Base-by-base conservation (phyloP, 345 rosid species). In the Corymbia maculata region DNA sequence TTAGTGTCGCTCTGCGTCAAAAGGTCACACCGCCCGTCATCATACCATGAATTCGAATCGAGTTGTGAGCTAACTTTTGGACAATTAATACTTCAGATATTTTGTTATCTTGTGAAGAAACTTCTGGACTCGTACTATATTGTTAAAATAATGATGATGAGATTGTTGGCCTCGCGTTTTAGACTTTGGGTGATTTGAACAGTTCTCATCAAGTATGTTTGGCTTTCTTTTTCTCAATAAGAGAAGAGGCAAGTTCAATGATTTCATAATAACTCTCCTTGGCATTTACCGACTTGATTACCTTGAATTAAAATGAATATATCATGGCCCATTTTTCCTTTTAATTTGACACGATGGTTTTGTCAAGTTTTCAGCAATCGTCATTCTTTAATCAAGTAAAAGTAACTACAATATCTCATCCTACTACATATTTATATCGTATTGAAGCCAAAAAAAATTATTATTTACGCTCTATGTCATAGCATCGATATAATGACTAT, bases 251-350 rank as follows among this genome's bases (percentile, higher is more conserved):
- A 55, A 55, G 5, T 55, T 11, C 2, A 0, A 55, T 22, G 12
- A 55, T 55, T 55, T 0, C 2, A 55, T 55, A 9, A 55, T 55
- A 22, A 22, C 28, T 22, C 28, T 55, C 13, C 24, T 22, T 0
- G 3, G 0, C 28, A 55, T 0, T 0, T 22, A 0, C 5, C 28
- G 24, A 21, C 13, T 22, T 55, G 13, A 55, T 55, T 22, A 55
- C 12, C 61, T 22, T 55, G 13, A 22, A 55, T 17, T 75, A 3
- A 75, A 36, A 75, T 75, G 8, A 75, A 22, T 9, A 42, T 42
- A 42, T 22, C 4, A 0, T 42, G 45, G 1, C 26, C 8, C 84
- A 11, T 36, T 70, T 16, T 75, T 19, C 82, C 1, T 36, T 75
- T 42, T 21, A 21, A 75, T 22, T 36, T 0, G 5, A 21, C 28